These are phyloP conservation scores for Microcyclosporella mali DNA, from an alignment of 2,329 filamentous ascomycete species.

Conservation along the genomic window DNA sequence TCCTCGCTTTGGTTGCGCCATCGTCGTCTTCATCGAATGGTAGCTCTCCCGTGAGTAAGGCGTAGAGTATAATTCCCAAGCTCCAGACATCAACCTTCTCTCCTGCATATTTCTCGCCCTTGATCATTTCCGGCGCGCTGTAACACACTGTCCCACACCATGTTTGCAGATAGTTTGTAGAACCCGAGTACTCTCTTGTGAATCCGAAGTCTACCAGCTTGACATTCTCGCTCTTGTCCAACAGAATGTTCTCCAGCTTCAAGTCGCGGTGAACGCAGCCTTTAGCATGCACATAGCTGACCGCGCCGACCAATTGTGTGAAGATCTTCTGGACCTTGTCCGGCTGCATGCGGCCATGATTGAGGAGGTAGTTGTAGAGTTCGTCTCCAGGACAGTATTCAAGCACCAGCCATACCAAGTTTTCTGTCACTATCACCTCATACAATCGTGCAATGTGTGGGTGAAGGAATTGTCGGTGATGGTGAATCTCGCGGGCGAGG, in stretches of 20 bases:
- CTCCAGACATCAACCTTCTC: constrained; percentile 98
- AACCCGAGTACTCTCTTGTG: constrained; percentile 93
- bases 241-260: constrained; percentile 91
- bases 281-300: constrained; percentile 89
- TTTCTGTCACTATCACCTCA: constrained; percentile 96
- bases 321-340: constrained; percentile 93
- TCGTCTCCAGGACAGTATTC: constrained; percentile 97
- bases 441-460: constrained; percentile 95
- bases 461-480: constrained; percentile 95
- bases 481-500: constrained; percentile 93
- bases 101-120: constrained; percentile 94
- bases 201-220: constrained; percentile 98
- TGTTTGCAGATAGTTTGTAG: constrained; percentile 88
- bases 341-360: constrained; percentile 74
- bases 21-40: constrained; percentile 98
- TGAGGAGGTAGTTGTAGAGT: constrained; percentile 89
- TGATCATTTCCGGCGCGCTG: constrained; percentile 96
- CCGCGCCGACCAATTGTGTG: constrained; percentile 88
- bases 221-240: constrained; percentile 95
- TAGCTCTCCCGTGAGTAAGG: constrained; percentile 73
- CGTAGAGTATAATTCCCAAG: constrained; percentile 76
- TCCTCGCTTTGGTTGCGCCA: constrained; percentile 73
- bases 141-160: constrained; percentile 98
- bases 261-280: constrained; percentile 94
- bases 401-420: constrained; percentile 87